phyloP scores from a whole-genome alignment of 768 basidiomycete species.

The Leccinum disarticulatum region DNA sequence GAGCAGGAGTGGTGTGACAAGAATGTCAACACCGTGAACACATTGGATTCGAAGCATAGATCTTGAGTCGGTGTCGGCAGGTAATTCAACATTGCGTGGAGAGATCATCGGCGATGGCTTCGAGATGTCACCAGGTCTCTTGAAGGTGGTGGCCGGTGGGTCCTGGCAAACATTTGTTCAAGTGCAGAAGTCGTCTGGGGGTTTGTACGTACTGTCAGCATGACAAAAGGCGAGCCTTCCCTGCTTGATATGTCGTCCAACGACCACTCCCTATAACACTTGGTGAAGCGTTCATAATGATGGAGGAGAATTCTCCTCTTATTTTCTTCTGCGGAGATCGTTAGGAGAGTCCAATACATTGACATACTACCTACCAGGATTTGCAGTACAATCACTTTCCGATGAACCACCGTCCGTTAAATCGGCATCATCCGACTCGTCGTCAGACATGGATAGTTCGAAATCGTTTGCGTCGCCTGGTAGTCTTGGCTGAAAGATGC shows the following conservation, averaged over 20 bases:
- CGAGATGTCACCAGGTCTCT: background rate
- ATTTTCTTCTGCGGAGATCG: conserved; percentile 16
- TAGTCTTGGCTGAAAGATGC: conserved; percentile 41
- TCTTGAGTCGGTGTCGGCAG: background rate
- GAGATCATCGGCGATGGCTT: conserved; percentile 3
- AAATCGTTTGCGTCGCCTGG: conserved; percentile 36
- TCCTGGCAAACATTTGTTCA: conserved; percentile 10
- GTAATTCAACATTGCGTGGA: conserved; percentile 6
- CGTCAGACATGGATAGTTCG: conserved; percentile 57
- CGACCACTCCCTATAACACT: conserved; percentile 44
- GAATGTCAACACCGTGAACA: conserved; percentile 38
- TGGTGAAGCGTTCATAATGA: conserved; percentile 49
- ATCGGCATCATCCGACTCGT: conserved; percentile 79
- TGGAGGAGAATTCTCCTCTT: conserved; percentile 31
- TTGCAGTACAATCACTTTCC: conserved; percentile 42
- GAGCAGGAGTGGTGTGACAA: conserved; percentile 57
- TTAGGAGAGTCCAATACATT: conserved; percentile 12
- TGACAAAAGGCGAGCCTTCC: conserved; percentile 48
- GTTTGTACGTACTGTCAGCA: conserved; percentile 40
- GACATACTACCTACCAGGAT: conserved; percentile 27
- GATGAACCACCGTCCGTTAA: conserved; percentile 50
- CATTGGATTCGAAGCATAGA: conserved; percentile 39
- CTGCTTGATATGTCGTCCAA: conserved; percentile 40
- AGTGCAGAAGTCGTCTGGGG: background rate
- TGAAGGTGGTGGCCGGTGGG: conserved; percentile 11